phyloP scores from a whole-genome alignment of 1,139 yeast species.

The Saccharomycopsis hybrid region DNA sequence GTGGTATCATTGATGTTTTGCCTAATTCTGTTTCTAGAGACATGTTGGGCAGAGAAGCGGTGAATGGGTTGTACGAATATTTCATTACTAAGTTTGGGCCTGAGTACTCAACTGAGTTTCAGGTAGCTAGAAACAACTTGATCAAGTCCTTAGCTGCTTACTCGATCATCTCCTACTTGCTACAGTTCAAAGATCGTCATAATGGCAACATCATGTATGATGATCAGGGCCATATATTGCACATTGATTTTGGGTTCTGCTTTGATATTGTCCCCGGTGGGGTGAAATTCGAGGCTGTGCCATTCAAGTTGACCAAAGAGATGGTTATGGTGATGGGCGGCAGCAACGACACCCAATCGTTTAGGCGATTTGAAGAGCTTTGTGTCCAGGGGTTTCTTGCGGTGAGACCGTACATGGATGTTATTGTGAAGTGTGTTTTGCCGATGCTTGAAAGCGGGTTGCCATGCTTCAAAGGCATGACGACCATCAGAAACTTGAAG shows the following conservation, averaged over 20 bases:
- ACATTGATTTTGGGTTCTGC: slow-evolving; percentile 97
- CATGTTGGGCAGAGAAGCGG: slow-evolving; percentile 98
- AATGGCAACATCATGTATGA: slow-evolving; percentile 99
- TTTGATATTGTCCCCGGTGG: slow-evolving; percentile 99
- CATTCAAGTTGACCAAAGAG: slow-evolving; percentile 92
- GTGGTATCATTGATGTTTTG: slow-evolving; percentile 96
- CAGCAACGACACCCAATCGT: slow-evolving; percentile 74
- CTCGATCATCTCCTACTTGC: slow-evolving; percentile 82
- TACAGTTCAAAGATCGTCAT: slow-evolving; percentile 96
- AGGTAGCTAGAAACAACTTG: slow-evolving; percentile 85
- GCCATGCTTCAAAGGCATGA: slow-evolving; percentile 86
- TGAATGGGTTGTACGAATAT: slow-evolving; percentile 91
- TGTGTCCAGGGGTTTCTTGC: slow-evolving; percentile 91
- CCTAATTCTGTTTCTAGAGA: slow-evolving; percentile 95
- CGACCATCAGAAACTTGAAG: slow-evolving; percentile 72
- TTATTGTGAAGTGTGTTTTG: slow-evolving; percentile 73
- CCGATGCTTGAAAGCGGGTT: slow-evolving; percentile 96
- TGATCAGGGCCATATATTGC: slow-evolving; percentile 87
- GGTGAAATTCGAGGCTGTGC: slow-evolving; percentile 94
- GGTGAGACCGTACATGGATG: slow-evolving; percentile 83
- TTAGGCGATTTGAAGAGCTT: slow-evolving; percentile 88
- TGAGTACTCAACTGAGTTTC: slow-evolving; percentile 83
- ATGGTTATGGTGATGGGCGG: slow-evolving; percentile 98
- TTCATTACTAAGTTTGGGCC: slow-evolving; percentile 91
- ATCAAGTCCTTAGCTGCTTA: slow-evolving; percentile 94